Conservation (phyloP, 108 stramenopile species). For the Skeletonema marinoi region DNA sequence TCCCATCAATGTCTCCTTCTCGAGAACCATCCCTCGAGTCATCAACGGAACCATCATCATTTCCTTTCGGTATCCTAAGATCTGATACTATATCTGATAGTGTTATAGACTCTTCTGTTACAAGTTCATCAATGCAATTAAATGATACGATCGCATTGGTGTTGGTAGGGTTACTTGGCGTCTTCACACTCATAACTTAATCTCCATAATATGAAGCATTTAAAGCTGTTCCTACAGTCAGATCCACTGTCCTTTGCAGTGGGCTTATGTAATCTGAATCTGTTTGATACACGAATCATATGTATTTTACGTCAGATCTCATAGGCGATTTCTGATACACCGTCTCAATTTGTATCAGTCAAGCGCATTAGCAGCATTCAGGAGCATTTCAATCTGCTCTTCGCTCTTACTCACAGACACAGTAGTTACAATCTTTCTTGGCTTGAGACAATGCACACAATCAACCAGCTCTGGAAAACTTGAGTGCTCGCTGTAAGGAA, state of each 20-base stretch:
- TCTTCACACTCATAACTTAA: background rate
- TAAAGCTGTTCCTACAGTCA: too few species aligned
- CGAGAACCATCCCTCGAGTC: background rate
- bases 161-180: background rate
- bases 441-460: conserved; percentile 71
- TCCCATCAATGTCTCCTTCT: background rate
- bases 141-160: background rate
- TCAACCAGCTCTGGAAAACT: conserved; percentile 88
- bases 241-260: too few species aligned
- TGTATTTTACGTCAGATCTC: too few species aligned
- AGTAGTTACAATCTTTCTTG: conserved; percentile 79
- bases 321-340: too few species aligned
- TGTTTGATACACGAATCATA: too few species aligned
- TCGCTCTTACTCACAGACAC: conserved; percentile 74
- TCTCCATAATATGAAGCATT: background rate
- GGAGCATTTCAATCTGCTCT: conserved; percentile 68
- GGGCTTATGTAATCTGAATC: too few species aligned
- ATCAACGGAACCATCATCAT: background rate
- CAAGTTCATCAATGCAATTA: background rate
- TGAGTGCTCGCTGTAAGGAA: conserved; percentile 92
- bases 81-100: background rate
- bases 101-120: background rate
- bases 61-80: background rate
- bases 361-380: conserved; percentile 23
- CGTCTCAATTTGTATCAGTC: too few species aligned